Evolutionary conservation across 805 yeast genomes (phyloP).

Genomic region (Cyberlindnera euphorbiiphila): DNA sequence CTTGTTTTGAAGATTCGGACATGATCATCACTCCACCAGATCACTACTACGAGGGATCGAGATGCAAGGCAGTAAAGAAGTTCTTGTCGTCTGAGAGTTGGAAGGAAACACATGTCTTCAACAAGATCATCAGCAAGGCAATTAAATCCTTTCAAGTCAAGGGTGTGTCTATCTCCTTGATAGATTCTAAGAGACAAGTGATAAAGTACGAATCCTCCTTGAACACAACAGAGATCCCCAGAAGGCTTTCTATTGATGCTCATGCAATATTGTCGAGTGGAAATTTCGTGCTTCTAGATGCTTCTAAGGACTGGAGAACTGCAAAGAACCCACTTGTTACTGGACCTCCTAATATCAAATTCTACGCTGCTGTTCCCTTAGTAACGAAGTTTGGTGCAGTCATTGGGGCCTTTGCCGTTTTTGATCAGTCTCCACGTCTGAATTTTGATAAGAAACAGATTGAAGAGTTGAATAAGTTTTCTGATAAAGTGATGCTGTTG

Average conservation of each 20-base stretch:
- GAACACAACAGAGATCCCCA: slow-evolving; percentile 46
- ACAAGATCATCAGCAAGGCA: slow-evolving; percentile 35
- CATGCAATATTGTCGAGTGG: slow-evolving; percentile 61
- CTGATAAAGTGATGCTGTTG: slow-evolving; percentile 40
- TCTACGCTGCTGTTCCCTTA: slow-evolving; percentile 66
- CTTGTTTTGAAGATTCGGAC: slow-evolving; percentile 42
- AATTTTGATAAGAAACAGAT: slow-evolving; percentile 36
- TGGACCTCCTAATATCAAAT: slow-evolving; percentile 54
- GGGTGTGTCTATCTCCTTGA: slow-evolving; percentile 58
- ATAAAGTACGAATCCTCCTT: slow-evolving; percentile 48
- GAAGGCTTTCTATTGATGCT: slow-evolving; percentile 59
- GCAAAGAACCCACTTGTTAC: slow-evolving; percentile 57
- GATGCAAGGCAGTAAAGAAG: slow-evolving; percentile 41
- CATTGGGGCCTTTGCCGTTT: slow-evolving; percentile 58
- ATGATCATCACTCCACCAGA: slow-evolving; percentile 62
- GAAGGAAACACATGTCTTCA: slow-evolving; percentile 40
- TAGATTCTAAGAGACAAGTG: slow-evolving; percentile 44
- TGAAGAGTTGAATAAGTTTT: slow-evolving; percentile 33
- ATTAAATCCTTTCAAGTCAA: slow-evolving; percentile 39
- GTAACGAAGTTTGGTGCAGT: slow-evolving; percentile 36
- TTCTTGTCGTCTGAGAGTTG: slow-evolving; percentile 44
- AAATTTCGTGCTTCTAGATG: slow-evolving; percentile 52
- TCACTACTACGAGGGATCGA: slow-evolving; percentile 43
- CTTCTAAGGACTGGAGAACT: slow-evolving; percentile 70
- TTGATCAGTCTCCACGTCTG: slow-evolving; percentile 43